phyloP scores from a whole-genome alignment of 805 yeast genomes.

The Wickerhamiella bombiphila region DNA sequence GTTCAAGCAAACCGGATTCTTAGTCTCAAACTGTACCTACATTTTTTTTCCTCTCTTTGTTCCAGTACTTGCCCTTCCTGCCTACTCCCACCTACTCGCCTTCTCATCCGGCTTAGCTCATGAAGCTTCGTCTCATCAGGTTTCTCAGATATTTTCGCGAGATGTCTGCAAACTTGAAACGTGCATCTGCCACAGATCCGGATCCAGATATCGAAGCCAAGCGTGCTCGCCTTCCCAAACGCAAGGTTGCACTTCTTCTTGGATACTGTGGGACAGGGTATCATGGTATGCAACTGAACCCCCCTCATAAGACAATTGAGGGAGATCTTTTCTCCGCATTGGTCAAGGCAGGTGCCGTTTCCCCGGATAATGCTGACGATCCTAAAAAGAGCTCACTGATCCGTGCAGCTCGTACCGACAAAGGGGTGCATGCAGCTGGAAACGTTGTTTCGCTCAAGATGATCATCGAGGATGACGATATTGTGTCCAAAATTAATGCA shows the following conservation, averaged over 20 bases:
- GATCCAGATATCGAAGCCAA: too few species aligned
- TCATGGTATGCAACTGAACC: constrained; percentile 90
- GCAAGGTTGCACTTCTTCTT: constrained; percentile 75
- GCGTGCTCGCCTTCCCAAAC: constrained; percentile 34
- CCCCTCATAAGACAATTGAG: constrained; percentile 79
- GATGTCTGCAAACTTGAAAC: too few species aligned
- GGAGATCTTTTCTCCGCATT: constrained; percentile 77
- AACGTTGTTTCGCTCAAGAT: constrained; percentile 73
- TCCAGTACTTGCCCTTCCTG: too few species aligned
- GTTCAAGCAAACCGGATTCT: too few species aligned
- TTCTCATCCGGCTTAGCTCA: too few species aligned
- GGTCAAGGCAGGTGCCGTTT: constrained; percentile 74
- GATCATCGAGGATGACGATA: constrained; percentile 54
- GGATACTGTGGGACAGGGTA: constrained; percentile 96
- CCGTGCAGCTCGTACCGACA: constrained; percentile 59
- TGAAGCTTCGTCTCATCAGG: too few species aligned
- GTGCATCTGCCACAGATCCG: too few species aligned
- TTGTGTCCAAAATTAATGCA: constrained; percentile 57
- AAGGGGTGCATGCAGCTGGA: constrained; percentile 97
- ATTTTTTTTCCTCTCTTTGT: too few species aligned
- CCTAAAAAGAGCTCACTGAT: constrained; percentile 72
- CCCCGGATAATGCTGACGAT: constrained; percentile 74
- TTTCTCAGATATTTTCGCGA: too few species aligned
- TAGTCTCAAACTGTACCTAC: too few species aligned
- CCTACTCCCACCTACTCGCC: too few species aligned